Evolutionary conservation across 805 yeast species (phyloP).

Genomic region (Candida easanensis): DNA sequence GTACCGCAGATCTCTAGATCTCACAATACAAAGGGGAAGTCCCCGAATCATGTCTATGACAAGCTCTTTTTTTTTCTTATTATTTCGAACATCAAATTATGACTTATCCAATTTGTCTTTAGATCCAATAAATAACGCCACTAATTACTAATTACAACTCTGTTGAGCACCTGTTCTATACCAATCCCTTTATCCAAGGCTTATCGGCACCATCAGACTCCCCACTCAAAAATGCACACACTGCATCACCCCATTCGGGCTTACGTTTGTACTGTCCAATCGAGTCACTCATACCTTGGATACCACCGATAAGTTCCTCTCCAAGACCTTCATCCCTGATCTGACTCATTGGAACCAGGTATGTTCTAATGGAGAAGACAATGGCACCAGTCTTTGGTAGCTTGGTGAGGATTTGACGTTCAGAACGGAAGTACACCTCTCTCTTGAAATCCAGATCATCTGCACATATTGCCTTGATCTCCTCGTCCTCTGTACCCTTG

Average conservation of each 20-base stretch:
- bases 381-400: slow-evolving; percentile 46
- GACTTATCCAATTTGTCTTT: too few species aligned
- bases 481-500: slow-evolving; percentile 31
- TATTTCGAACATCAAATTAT: too few species aligned
- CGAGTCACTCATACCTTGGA: slow-evolving; percentile 58
- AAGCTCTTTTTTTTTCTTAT: too few species aligned
- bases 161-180: too few species aligned
- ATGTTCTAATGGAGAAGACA: slow-evolving; percentile 55
- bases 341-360: slow-evolving; percentile 48
- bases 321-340: slow-evolving; percentile 45
- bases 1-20: too few species aligned
- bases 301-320: slow-evolving; percentile 58
- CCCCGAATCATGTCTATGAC: too few species aligned
- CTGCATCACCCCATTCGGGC: slow-evolving; percentile 70
- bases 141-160: too few species aligned
- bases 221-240: slow-evolving; percentile 38
- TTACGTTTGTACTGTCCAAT: slow-evolving; percentile 61
- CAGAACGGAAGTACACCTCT: slow-evolving; percentile 54
- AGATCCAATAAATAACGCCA: too few species aligned
- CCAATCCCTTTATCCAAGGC: slow-evolving; percentile 19
- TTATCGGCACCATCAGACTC: slow-evolving; percentile 34
- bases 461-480: slow-evolving; percentile 32
- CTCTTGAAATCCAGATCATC: slow-evolving; percentile 34
- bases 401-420: slow-evolving; percentile 55
- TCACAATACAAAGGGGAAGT: too few species aligned